Evolutionary conservation across 2,329 filamentous ascomycete genomes (phyloP), one percentile per base, ranked within the genome.

Genomic region (Chaetomiaceae sp.): DNA sequence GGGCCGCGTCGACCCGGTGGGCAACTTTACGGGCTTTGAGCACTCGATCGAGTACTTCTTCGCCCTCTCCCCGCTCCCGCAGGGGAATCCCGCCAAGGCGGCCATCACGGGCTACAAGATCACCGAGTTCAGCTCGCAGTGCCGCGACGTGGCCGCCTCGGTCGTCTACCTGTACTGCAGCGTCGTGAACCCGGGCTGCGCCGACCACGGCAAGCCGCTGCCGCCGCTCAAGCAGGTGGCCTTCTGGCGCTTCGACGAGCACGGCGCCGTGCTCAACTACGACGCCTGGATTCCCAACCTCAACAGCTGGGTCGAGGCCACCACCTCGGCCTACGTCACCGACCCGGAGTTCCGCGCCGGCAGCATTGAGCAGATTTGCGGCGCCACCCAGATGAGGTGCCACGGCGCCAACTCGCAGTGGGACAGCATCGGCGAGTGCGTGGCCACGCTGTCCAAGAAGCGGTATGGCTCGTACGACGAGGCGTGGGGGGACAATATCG

Each of bases 191-290:
- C 63, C 62, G 1, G 65, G 62, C n/a, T 55, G 48, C 1, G 58
- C 64, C 2, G 59, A 68, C 33, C 53, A 69, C 40, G 67, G 65
- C 8, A 64, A 66, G 46, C 56, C 60, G 6, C 51, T 71, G 6
- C 61, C 65, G 9, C 67, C 65, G 10, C 58, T 72, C 37, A 72
- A 71, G 58, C 69, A 67, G 55, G 58, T 73, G 10, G 70, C 72
- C 0, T 78, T 76, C 56, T 78, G 73, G 72, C 69, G 67, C 29
- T 73, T 78, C 54, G 72, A 76, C 53, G 64, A 70, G 2, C 55
- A 65, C 4, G 74, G 75, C 36, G 69, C 66, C 14, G 71, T 75
- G 10, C 53, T 68, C 11, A 66, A 69, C 27, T 75, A 73, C 56
- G 71, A 75, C 57, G 71, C 72, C 20, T 73, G 67, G 65, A 69